Percentiles rank a stretch among this genome's conserved stretches.
Conservation (phyloP, 768 basidiomycete species). For the Mycena amicta region DNA sequence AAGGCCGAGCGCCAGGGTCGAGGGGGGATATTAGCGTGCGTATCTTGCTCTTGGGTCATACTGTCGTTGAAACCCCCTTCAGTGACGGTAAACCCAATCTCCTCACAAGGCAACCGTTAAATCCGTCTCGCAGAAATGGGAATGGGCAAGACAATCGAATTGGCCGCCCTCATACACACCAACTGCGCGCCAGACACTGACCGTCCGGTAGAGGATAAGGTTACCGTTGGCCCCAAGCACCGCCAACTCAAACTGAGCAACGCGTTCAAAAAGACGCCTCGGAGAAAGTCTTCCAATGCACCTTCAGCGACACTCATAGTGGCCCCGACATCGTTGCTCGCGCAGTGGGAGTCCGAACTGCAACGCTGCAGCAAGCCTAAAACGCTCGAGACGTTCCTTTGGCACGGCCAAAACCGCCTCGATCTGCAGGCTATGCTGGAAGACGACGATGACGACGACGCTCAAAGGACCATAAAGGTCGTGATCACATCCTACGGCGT, state of each 20-base stretch:
- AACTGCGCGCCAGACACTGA: constrained; percentile 55
- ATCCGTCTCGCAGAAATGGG: constrained; percentile 82
- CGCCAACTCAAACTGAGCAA: constrained; percentile 65
- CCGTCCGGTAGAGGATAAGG: constrained; percentile 27
- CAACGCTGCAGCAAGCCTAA: constrained; percentile 77
- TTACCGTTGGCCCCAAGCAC: constrained; percentile 38
- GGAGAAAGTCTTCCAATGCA: constrained; percentile 34
- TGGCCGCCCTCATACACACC: constrained; percentile 86
- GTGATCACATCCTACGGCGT: constrained; percentile 92
- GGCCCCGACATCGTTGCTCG: constrained; percentile 85
- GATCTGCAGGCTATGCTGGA: constrained; percentile 65
- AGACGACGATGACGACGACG: constrained; percentile 50
- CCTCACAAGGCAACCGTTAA: no score
- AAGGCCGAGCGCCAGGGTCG: constrained; percentile 72
- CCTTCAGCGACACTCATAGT: constrained; percentile 83
- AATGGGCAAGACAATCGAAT: constrained; percentile 95
- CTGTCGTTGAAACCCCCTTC: constrained; percentile 4
- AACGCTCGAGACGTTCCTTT: constrained; percentile 67
- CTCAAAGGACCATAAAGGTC: constrained; percentile 58
- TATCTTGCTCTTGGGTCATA: background rate
- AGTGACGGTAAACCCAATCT: constrained; percentile 43
- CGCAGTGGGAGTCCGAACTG: constrained; percentile 96
- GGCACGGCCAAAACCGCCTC: constrained; percentile 88
- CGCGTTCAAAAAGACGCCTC: constrained; percentile 55
- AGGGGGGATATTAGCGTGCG: constrained; percentile 88